These are phyloP conservation scores for Penicillium robsamsonii DNA, from an alignment of 495 filamentous ascomycete species.

Conservation along the genomic window DNA sequence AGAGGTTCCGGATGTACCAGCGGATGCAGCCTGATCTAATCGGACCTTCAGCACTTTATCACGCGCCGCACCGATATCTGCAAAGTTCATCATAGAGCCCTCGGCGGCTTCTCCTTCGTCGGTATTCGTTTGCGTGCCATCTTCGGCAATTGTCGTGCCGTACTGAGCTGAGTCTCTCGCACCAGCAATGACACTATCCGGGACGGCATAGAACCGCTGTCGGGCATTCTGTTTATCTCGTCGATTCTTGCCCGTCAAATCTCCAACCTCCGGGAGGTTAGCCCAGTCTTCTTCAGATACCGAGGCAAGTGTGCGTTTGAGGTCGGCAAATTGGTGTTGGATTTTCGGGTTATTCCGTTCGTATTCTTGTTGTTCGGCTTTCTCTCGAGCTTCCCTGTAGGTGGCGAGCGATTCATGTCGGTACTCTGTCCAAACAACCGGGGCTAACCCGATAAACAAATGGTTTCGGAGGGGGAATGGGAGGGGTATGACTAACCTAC, in stretches of 20 bases:
- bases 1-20: slow-evolving; percentile 75
- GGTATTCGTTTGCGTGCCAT: slow-evolving; percentile 55
- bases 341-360: slow-evolving; percentile 98
- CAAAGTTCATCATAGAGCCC: slow-evolving; percentile 95
- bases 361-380: slow-evolving; percentile 87
- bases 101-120: slow-evolving; percentile 56
- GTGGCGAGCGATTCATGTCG: slow-evolving; percentile 66
- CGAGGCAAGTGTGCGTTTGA: slow-evolving; percentile 83
- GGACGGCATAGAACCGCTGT: slow-evolving; percentile 91
- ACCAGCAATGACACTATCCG: slow-evolving; percentile 90
- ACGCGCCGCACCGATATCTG: slow-evolving; percentile 92
- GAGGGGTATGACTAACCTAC: slow-evolving; percentile 73
- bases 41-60: slow-evolving; percentile 90
- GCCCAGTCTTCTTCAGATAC: slow-evolving; percentile 97
- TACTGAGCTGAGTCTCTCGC: slow-evolving; percentile 78
- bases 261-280: slow-evolving; percentile 89
- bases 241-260: slow-evolving; percentile 91
- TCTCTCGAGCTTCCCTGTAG: slow-evolving; percentile 92
- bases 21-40: slow-evolving; percentile 81
- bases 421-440: slow-evolving; percentile 76
- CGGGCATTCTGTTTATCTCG: slow-evolving; percentile 76
- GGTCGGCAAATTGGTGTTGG: slow-evolving; percentile 94
- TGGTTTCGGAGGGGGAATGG: slow-evolving; percentile 36
- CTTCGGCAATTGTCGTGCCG: slow-evolving; percentile 79
- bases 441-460: slow-evolving; percentile 67